These are phyloP conservation scores for Linderniella brevidens DNA, from an alignment of 257 asterid genomes.

Conservation along the genomic window DNA sequence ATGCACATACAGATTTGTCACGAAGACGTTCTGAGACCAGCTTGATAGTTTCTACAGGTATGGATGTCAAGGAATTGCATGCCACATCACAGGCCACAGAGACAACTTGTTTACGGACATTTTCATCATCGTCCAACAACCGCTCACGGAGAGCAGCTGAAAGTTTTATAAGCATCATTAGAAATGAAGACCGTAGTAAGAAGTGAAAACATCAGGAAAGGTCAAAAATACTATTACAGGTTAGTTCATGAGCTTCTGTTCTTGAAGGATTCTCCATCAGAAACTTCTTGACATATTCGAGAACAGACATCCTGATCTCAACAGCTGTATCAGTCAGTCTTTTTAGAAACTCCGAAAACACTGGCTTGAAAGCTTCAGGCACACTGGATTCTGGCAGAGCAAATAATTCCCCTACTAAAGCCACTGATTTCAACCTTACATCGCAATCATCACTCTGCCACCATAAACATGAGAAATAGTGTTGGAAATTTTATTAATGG, in stretches of 20 bases:
- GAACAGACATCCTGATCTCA: constrained; percentile 86
- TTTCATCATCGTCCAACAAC: constrained; percentile 77
- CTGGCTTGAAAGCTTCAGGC: constrained; percentile 63
- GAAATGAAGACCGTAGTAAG: background rate
- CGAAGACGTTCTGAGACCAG: constrained; percentile 88
- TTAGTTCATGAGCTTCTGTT: constrained; percentile 66
- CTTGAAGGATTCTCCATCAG: constrained; percentile 62
- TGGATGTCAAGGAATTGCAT: constrained; percentile 42
- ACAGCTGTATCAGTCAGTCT: constrained; percentile 74
- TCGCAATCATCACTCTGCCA: constrained; percentile 78
- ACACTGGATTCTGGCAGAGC: constrained; percentile 51
- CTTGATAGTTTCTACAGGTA: constrained; percentile 58
- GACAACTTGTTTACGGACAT: constrained; percentile 87
- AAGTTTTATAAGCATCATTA: constrained; percentile 8
- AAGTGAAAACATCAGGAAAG: background rate
- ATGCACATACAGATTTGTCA: constrained; percentile 77
- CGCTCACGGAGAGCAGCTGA: constrained; percentile 84
- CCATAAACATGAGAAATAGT: constrained; percentile 16
- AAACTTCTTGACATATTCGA: constrained; percentile 56
- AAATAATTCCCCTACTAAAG: constrained; percentile 77
- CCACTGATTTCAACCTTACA: constrained; percentile 69
- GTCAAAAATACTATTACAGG: constrained; percentile 40
- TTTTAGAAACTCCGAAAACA: constrained; percentile 69
- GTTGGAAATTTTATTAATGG: constrained; percentile 6
- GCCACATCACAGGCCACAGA: constrained; percentile 75